Evolutionary conservation across 2,329 filamentous ascomycete genomes (phyloP).

Genomic region (Lithohypha guttulata): DNA sequence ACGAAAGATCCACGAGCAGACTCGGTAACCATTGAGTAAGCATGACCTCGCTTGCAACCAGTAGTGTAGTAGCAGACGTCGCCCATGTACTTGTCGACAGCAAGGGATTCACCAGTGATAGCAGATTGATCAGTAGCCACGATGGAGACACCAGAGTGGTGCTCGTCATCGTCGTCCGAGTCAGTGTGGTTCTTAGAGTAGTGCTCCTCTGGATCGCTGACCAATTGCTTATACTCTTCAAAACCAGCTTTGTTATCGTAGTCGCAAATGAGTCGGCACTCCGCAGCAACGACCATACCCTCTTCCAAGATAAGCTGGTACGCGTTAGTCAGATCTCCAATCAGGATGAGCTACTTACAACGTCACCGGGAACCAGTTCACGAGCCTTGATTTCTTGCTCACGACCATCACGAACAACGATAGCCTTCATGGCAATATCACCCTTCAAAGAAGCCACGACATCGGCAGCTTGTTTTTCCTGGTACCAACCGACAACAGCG

Average conservation of each 20-base stretch:
- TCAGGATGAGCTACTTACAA: conserved; percentile 41
- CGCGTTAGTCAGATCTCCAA: conserved; percentile 15
- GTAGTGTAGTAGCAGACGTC: conserved; percentile 69
- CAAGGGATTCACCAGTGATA: conserved; percentile 70
- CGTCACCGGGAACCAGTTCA: conserved; percentile 66
- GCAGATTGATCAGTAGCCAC: conserved; percentile 68
- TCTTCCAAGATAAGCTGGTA: conserved; percentile 57
- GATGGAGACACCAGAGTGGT: conserved; percentile 55
- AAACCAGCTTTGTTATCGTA: conserved; percentile 59
- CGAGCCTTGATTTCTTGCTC: conserved; percentile 61
- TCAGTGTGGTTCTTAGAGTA: conserved; percentile 48
- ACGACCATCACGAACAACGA: conserved; percentile 55
- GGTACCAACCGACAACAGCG: conserved; percentile 67
- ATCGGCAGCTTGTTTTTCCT: conserved; percentile 70
- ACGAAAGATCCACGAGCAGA: conserved; percentile 65
- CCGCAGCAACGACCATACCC: conserved; percentile 59
- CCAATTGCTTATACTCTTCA: conserved; percentile 55
- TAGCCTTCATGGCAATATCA: conserved; percentile 66
- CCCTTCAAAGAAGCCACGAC: conserved; percentile 65
- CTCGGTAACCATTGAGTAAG: conserved; percentile 57
- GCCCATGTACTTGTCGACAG: conserved; percentile 69
- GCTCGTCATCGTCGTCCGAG: conserved; percentile 49
- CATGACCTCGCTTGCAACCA: conserved; percentile 70
- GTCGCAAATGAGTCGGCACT: conserved; percentile 61
- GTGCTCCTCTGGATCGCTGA: conserved; percentile 49